These are phyloP conservation scores for Cyberlindnera lachancei DNA, from an alignment of 805 yeast genomes.

Conservation along the genomic window DNA sequence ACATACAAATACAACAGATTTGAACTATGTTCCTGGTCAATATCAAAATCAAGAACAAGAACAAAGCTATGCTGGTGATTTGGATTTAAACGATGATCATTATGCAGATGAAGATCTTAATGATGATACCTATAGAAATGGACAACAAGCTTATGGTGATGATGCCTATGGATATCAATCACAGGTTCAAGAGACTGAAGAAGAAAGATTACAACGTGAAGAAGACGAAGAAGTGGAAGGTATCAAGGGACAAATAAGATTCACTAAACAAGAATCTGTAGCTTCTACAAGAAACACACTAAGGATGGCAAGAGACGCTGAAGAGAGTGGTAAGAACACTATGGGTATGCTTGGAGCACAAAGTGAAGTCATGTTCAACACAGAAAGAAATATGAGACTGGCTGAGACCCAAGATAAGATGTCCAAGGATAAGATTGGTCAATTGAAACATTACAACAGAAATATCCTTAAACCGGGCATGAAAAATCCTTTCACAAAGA, in stretches of 20 bases:
- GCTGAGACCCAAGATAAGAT: slow-evolving; percentile 76
- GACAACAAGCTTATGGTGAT: slow-evolving; percentile 11
- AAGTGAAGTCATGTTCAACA: slow-evolving; percentile 72
- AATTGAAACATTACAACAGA: slow-evolving; percentile 72
- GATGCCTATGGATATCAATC: slow-evolving; percentile 25
- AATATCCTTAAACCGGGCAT: slow-evolving; percentile 76
- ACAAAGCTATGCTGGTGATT: slow-evolving; percentile 7
- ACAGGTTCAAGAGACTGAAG: slow-evolving; percentile 18
- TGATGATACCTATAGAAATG: slow-evolving; percentile 16
- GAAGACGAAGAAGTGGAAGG: slow-evolving; percentile 89
- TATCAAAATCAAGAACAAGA: slow-evolving; percentile 5
- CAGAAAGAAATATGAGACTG: slow-evolving; percentile 68
- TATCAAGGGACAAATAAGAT: slow-evolving; percentile 73
- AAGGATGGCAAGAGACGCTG: slow-evolving; percentile 63
- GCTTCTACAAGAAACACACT: slow-evolving; percentile 81
- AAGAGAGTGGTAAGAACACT: slow-evolving; percentile 69
- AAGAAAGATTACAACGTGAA: slow-evolving; percentile 32
- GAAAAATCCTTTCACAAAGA: slow-evolving; percentile 82
- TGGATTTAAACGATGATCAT: slow-evolving; percentile 11
- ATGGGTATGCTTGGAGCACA: slow-evolving; percentile 93
- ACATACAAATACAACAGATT: too few species aligned
- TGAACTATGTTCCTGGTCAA: slow-evolving; percentile 4
- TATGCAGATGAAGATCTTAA: slow-evolving; percentile 26
- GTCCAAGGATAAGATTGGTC: slow-evolving; percentile 77
- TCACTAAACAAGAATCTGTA: slow-evolving; percentile 80